Evolutionary conservation across 2,329 filamentous ascomycete species (phyloP).

Genomic region (Sporothrix globosa): DNA sequence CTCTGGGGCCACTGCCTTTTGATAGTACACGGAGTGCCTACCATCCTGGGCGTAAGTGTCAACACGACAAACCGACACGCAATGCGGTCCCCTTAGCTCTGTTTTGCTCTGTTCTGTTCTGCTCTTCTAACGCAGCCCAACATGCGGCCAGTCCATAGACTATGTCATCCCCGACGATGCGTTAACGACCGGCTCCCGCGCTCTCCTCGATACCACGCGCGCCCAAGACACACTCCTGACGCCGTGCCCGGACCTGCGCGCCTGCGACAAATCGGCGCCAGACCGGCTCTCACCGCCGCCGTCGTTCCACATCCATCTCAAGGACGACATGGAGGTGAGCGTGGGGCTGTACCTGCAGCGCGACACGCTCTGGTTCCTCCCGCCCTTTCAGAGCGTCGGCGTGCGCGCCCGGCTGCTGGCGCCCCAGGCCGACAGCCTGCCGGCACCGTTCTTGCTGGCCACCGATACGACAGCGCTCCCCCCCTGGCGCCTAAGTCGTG

Average conservation of each 20-base stretch:
- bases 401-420: conserved; percentile 26
- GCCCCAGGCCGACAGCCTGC: conserved; percentile 28
- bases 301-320: conserved; percentile 21
- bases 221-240: not conserved
- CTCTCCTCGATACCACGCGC: not conserved
- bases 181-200: conserved; percentile 6
- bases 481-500: conserved; percentile 38
- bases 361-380: conserved; percentile 39
- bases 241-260: not conserved
- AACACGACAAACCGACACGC: not conserved
- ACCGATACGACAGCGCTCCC: conserved; percentile 37
- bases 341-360: conserved; percentile 38
- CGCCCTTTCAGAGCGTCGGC: conserved; percentile 33
- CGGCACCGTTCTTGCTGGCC: conserved; percentile 37
- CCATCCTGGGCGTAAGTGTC: conserved; percentile 25
- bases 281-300: conserved; percentile 24
- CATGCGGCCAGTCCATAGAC: conserved; percentile 25
- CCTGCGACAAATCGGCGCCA: not conserved
- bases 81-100: too few relatives aligned
- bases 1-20: conserved; percentile 30
- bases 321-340: conserved; percentile 33
- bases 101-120: too few relatives aligned
- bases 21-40: conserved; percentile 27
- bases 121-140: not conserved
- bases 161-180: conserved; percentile 28